These are phyloP conservation scores for Pleurotus sapidus DNA, from an alignment of 768 basidiomycete genomes.

Conservation along the genomic window DNA sequence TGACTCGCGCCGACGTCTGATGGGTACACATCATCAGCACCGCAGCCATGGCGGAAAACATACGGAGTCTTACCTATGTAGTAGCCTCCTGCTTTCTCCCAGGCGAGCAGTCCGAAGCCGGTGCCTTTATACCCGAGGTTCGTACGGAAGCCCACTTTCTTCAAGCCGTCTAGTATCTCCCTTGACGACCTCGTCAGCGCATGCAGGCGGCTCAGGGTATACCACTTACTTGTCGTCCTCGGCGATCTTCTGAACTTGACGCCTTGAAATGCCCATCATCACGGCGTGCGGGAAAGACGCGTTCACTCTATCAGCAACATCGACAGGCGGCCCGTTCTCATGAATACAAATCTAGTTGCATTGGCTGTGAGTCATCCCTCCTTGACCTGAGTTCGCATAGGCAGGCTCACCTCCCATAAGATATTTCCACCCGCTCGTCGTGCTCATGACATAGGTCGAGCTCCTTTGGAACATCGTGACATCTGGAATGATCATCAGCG, in stretches of 20 bases:
- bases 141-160: slow-evolving; percentile 42
- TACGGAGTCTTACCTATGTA: slow-evolving; percentile 42
- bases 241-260: slow-evolving; percentile 19
- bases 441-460: slow-evolving; percentile 55
- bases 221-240: slow-evolving; percentile 32
- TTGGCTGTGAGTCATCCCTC: neutral
- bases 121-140: slow-evolving; percentile 38
- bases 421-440: slow-evolving; percentile 33
- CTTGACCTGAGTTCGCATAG: too few species aligned
- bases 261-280: slow-evolving; percentile 22
- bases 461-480: slow-evolving; percentile 47
- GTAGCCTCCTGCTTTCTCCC: slow-evolving; percentile 33
- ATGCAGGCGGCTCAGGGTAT: neutral
- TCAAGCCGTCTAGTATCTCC: slow-evolving; percentile 35
- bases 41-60: neutral
- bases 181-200: slow-evolving; percentile 11
- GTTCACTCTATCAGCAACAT: slow-evolving; percentile 48
- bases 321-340: slow-evolving; percentile 47
- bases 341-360: slow-evolving; percentile 33
- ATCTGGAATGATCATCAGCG: slow-evolving; percentile 21
- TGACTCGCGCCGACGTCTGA: slow-evolving; percentile 58
- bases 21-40: neutral
- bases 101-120: slow-evolving; percentile 28
- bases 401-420: slow-evolving; percentile 20
- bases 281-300: slow-evolving; percentile 41